phyloP scores from a whole-genome alignment of 176 grass and related monocot genomes.

The Leersia perrieri region DNA sequence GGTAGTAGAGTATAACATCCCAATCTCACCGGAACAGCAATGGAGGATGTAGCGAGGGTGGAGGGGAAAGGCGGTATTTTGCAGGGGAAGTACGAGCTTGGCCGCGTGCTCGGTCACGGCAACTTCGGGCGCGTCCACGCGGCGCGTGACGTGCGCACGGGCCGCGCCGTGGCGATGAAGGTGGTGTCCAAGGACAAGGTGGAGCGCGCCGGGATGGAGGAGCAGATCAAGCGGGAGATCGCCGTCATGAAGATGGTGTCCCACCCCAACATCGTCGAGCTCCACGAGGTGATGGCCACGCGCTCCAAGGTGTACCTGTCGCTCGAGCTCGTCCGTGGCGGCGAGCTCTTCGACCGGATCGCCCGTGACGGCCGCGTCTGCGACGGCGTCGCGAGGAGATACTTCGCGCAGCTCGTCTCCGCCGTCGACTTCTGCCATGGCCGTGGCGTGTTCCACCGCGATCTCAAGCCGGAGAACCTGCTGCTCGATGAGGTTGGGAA shows the following conservation, averaged over 20 bases:
- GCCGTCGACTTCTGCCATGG: slow-evolving; percentile 63
- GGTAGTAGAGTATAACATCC: no score
- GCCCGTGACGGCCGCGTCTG: slow-evolving; percentile 39
- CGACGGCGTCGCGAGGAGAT: slow-evolving; percentile 35
- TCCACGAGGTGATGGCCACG: slow-evolving; percentile 62
- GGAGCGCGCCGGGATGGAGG: slow-evolving; percentile 46
- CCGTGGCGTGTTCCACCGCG: slow-evolving; percentile 46
- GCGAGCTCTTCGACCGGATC: slow-evolving; percentile 80
- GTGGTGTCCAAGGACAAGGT: slow-evolving; percentile 60
- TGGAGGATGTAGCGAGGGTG: slow-evolving; percentile 20
- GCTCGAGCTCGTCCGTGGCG: slow-evolving; percentile 82
- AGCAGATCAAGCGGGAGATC: slow-evolving; percentile 68
- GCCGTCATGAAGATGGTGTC: slow-evolving; percentile 51
- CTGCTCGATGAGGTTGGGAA: slow-evolving; percentile 49
- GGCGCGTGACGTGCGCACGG: slow-evolving; percentile 44
- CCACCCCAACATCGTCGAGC: slow-evolving; percentile 58
- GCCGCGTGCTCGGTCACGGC: slow-evolving; percentile 46
- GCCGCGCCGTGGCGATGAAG: slow-evolving; percentile 45
- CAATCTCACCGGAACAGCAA: no score
- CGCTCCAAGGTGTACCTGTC: slow-evolving; percentile 50
- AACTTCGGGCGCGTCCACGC: slow-evolving; percentile 49
- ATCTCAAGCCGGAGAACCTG: slow-evolving; percentile 63
- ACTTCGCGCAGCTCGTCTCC: slow-evolving; percentile 53
- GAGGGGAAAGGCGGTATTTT: slow-evolving; percentile 37
- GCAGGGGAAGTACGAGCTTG: slow-evolving; percentile 53